Conservation (phyloP, 495 filamentous ascomycete species). For the Xylaria intraflava region DNA sequence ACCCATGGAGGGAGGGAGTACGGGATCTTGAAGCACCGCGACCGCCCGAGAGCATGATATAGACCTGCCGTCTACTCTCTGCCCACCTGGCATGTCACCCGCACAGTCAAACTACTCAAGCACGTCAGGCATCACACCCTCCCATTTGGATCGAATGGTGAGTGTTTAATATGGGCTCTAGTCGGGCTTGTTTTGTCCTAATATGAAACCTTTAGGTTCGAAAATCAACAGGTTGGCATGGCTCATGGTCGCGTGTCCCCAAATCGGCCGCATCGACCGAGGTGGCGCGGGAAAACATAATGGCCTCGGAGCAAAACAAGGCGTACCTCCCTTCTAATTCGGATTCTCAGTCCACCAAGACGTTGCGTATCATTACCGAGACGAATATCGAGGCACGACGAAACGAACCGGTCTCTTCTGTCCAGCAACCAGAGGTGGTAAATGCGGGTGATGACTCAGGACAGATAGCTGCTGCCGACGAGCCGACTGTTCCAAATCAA, state of each 20-base stretch:
- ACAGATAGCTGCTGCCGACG: not conserved
- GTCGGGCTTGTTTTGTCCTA: conserved; percentile 2
- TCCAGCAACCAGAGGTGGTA: not conserved
- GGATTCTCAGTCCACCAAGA: conserved; percentile 19
- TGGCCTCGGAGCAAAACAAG: conserved; percentile 47
- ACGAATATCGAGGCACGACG: conserved; percentile 15
- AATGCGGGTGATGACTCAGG: not conserved
- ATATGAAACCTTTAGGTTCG: conserved; percentile 31
- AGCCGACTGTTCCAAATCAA: not conserved
- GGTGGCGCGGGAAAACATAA: conserved; percentile 70
- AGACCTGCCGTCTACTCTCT: conserved; percentile 27
- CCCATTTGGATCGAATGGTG: conserved; percentile 16
- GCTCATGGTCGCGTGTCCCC: conserved; percentile 56
- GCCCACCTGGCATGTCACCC: conserved; percentile 15
- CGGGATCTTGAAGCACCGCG: conserved; percentile 8
- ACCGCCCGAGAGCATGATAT: conserved; percentile 58
- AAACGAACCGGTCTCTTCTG: conserved; percentile 22
- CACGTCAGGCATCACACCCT: conserved; percentile 11
- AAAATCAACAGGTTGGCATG: conserved; percentile 58
- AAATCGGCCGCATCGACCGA: conserved; percentile 69
- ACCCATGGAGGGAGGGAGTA: not conserved
- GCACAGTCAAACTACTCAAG: conserved; percentile 12
- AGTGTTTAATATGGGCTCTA: conserved; percentile 3
- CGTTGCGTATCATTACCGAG: conserved; percentile 22
- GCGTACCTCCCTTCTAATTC: conserved; percentile 19